phyloP scores from a whole-genome alignment of 2,329 filamentous ascomycete species.

The Aspergillus versicolor region DNA sequence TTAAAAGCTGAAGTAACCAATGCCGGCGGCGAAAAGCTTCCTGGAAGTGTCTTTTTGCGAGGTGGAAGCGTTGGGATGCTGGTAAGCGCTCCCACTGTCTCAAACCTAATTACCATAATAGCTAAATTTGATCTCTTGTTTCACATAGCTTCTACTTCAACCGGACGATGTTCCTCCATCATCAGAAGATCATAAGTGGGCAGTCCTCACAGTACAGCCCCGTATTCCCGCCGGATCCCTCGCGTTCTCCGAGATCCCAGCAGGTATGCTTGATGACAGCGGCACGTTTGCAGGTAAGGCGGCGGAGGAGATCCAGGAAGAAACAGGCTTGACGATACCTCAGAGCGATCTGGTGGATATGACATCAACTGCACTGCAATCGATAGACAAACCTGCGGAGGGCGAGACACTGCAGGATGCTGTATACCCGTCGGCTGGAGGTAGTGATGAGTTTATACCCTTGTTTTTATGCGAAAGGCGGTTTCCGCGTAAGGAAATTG shows the following conservation, averaged over 20 bases:
- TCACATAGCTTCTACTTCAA: slow-evolving; percentile 52
- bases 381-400: slow-evolving; percentile 15
- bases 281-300: slow-evolving; percentile 56
- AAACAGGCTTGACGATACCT: slow-evolving; percentile 54
- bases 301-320: slow-evolving; percentile 58
- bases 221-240: slow-evolving; percentile 57
- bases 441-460: slow-evolving; percentile 60
- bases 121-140: neutral
- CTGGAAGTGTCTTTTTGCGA: slow-evolving; percentile 57
- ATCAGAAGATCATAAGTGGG: slow-evolving; percentile 46
- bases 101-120: neutral
- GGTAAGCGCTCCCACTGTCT: slow-evolving; percentile 32
- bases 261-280: slow-evolving; percentile 60
- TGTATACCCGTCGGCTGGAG: slow-evolving; percentile 56
- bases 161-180: slow-evolving; percentile 47
- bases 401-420: slow-evolving; percentile 46
- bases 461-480: slow-evolving; percentile 57
- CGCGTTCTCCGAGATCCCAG: slow-evolving; percentile 57
- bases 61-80: slow-evolving; percentile 60
- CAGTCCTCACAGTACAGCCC: slow-evolving; percentile 57
- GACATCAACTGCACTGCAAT: slow-evolving; percentile 49
- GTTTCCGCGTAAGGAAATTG: slow-evolving; percentile 49
- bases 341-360: slow-evolving; percentile 54
- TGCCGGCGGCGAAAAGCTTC: slow-evolving; percentile 50
- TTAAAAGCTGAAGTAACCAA: slow-evolving; percentile 56